Conservation (phyloP, 352 stramenopile genomes). For the Elongisporangium anandrum region DNA sequence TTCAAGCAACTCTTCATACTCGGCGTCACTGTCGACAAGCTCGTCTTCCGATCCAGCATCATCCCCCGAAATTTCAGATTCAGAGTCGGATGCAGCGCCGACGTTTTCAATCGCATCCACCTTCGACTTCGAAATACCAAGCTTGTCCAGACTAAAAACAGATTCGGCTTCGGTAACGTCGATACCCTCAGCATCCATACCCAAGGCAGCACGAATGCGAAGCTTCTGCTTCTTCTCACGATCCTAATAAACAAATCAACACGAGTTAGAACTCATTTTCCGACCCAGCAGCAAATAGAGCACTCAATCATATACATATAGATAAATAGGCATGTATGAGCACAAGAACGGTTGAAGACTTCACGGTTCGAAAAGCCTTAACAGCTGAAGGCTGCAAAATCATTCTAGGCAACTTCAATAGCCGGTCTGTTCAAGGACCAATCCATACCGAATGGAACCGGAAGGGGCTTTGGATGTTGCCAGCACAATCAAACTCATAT, state of each 20-base stretch:
- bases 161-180: conserved; percentile 78
- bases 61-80: conserved; percentile 8
- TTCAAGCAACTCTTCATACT: conserved; percentile 78
- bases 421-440: conserved; percentile 91
- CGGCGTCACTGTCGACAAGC: conserved; percentile 58
- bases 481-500: conserved; percentile 24
- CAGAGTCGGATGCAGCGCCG: conserved; percentile 29
- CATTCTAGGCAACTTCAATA: conserved; percentile 87
- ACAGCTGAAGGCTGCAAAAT: conserved; percentile 90
- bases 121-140: conserved; percentile 74
- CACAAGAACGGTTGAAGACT: conserved; percentile 87
- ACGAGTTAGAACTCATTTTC: conserved; percentile 2
- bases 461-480: conserved; percentile 85
- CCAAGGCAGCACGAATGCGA: conserved; percentile 68
- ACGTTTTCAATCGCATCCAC: conserved; percentile 77
- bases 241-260: conserved; percentile 36
- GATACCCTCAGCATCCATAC: conserved; percentile 82
- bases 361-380: conserved; percentile 65
- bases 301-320: conserved; percentile 14
- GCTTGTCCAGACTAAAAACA: conserved; percentile 74
- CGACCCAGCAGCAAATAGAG: not conserved
- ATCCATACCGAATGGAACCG: conserved; percentile 71
- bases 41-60: conserved; percentile 32
- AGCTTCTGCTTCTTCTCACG: conserved; percentile 85
- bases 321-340: conserved; percentile 57